Base-by-base conservation (phyloP, 1,284 basidiomycete genomes). In the Takashimella tepidaria region DNA sequence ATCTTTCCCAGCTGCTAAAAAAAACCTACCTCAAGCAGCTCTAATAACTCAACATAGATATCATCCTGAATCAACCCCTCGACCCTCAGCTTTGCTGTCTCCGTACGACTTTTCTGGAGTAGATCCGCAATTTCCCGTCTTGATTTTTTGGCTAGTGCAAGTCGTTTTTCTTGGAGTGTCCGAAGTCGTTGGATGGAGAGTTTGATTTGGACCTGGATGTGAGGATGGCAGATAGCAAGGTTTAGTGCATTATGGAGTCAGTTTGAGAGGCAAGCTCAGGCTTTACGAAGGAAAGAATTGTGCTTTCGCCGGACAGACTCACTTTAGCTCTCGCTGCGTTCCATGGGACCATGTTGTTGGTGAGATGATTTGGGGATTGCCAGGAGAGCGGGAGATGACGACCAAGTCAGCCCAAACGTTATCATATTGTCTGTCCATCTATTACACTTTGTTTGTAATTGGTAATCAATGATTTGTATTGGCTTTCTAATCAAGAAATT, bases 111-210 rank as follows among this genome's bases (percentile, higher is more conserved):
- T 54, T 75, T 74, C n/a, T 55, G 55, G 2, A 77, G 56, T 4
- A 77, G 56, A 53, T 77, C 76, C n/a, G 76, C 76, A 26, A 77
- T 77, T 51, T 76, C 74, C 31, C 76, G 61, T 11, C 76, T 56
- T 0, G 69, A 62, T 54, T 59, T 81, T 77, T 97, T 97, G 0
- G 92, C 91, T 56, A 96, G 84, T 0, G 92, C 91, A 60, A 87
- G 84, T 77, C 89, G 92, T 82, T 97, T 97, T 77, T 92, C 88
- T 68, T 95, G 90, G 2, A 96, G 78, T 27, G 88, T 91, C 50
- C 89, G 83, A 50, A 96, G 79, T 5, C 93, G 85, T 74, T 98
- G 92, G 25, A 95, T 87, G 3, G 92, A 89, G 46, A 97, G 82
- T 59, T 64, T 63, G 54, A 74, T 68, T 47, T 74, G 72, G 50